Conservation (phyloP, 495 filamentous ascomycete species). For the Rostrohypoxylon terebratum region DNA sequence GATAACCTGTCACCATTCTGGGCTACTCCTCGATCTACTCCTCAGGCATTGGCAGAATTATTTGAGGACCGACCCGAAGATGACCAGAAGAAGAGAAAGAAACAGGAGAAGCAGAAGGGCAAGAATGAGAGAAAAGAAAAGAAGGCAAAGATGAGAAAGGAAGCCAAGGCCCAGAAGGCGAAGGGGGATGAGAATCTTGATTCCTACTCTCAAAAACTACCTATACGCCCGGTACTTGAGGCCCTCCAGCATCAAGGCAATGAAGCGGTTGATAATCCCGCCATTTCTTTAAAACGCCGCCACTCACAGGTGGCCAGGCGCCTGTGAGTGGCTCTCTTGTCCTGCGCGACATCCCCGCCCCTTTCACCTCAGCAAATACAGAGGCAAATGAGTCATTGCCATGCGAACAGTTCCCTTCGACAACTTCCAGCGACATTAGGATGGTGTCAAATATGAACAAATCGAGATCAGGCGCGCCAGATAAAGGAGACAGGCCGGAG, state of each 20-base stretch:
- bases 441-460: neutral
- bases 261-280: neutral
- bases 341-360: slow-evolving; percentile 38
- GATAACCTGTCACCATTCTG: slow-evolving; percentile 35
- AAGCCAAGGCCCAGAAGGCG: neutral
- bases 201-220: neutral
- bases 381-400: slow-evolving; percentile 12
- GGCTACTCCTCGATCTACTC: neutral
- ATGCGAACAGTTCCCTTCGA: neutral
- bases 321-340: slow-evolving; percentile 49
- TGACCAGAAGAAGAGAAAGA: neutral
- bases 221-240: slow-evolving; percentile 1
- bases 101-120: neutral
- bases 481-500: neutral
- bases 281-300: slow-evolving; percentile 41
- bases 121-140: neutral
- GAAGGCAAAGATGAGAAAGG: neutral
- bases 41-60: neutral
- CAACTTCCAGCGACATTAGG: neutral
- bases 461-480: neutral
- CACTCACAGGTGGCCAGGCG: slow-evolving; percentile 54
- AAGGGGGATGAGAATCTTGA: neutral
- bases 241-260: neutral
- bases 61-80: neutral
- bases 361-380: neutral